Base-by-base conservation (phyloP, 345 rosid genomes). In the Boechera stricta region DNA sequence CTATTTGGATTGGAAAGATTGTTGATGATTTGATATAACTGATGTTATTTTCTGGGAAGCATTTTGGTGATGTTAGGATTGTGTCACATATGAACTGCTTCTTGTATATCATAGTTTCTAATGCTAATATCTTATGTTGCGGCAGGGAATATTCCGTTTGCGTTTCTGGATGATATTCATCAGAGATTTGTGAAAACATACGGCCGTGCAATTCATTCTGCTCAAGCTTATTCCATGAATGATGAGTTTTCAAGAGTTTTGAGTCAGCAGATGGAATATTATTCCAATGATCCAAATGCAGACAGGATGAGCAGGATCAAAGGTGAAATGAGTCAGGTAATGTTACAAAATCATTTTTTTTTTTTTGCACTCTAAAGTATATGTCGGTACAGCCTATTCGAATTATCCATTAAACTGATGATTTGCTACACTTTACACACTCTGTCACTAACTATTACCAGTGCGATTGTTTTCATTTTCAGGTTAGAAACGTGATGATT, bases 291-390 rank as follows among this genome's bases (percentile, higher is more conserved):
- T 79, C 99, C 97, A 4, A 91, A 88, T 83, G 97, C 97, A 1
- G 99, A 95, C 72, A 82, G 92, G 85, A 86, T 95, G n/a, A 86
- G 88, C 69, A 86, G 99, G 80, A 83, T 92, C 29, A 91, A 89
- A 81, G 98, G 94, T 71, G 98, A 92, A 92, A 86, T 95, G 97
- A 87, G 82, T 75, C 97, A 92, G 94, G 99, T 95, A 72, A 28
- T n/a, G 12, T 44, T 53, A 7, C 67, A 36, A 18, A 69, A 5
- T 52, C 6, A 38, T 61, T 4, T 61, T 4, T 49, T 15, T 67
- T 15, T 67, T 54, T 56, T 13, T 44, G 45, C 67, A 29, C 49
- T 80, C 64, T 65, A 6, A 16, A 29, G 4, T 11, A 11, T 6
- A 12, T 62, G 42, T 33, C 18, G 31, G 0, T 7, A 51, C 21